Conservation (phyloP, 106 monocot species). For the Platanthera zijinensis region DNA sequence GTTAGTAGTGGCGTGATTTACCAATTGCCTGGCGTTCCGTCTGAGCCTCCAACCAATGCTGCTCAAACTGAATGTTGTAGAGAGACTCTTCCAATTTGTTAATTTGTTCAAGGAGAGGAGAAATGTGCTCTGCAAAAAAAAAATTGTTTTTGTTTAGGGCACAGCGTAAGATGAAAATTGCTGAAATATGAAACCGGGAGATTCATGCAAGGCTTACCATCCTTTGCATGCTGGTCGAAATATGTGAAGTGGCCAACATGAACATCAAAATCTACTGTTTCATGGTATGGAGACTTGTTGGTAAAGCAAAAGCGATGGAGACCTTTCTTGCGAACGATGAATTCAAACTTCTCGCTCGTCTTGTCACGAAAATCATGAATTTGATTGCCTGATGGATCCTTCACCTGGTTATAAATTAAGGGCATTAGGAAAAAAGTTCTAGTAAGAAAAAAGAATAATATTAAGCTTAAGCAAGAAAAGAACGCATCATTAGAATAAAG, state of each 20-base stretch:
- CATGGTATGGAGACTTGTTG: conserved; percentile 94
- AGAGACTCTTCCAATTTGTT: conserved; percentile 74
- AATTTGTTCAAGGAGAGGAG: conserved; percentile 75
- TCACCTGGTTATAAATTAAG: conserved; percentile 37
- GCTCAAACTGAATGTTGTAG: conserved; percentile 90
- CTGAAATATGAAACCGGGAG: background rate
- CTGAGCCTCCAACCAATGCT: conserved; percentile 97
- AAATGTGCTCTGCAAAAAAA: conserved; percentile 59
- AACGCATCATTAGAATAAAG: too few species aligned
- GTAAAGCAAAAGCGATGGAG: conserved; percentile 93
- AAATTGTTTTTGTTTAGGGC: background rate
- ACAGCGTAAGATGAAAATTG: background rate
- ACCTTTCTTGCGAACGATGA: conserved; percentile 64
- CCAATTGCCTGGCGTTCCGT: conserved; percentile 83
- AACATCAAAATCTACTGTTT: conserved; percentile 93
- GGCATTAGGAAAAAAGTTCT: background rate
- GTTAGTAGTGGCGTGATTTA: conserved; percentile 12
- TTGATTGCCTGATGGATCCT: conserved; percentile 61
- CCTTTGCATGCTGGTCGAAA: conserved; percentile 78
- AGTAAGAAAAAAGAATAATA: background rate
- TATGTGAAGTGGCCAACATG: conserved; percentile 66
- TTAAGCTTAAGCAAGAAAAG: background rate
- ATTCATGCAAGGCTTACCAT: conserved; percentile 40
- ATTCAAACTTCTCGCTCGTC: conserved; percentile 85
- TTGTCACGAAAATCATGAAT: conserved; percentile 75